Base-by-base conservation (phyloP, 2,329 filamentous ascomycete genomes). In the Ophiocordyceps camponoti-saundersi region DNA sequence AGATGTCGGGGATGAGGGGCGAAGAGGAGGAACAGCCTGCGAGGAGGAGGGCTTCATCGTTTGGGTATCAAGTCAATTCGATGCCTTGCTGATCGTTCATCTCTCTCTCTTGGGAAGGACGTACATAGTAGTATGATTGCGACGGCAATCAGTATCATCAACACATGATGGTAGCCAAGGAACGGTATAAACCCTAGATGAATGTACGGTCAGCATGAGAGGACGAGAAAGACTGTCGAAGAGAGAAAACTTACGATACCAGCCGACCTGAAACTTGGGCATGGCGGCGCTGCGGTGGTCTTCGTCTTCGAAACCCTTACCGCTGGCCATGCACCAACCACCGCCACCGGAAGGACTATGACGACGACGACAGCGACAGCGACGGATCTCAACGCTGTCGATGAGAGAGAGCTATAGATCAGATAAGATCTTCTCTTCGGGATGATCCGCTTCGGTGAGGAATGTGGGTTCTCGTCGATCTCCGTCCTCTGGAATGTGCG, bases 21-120 rank as follows among this genome's bases (percentile, higher is more conserved):
- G 90, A 95, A 40, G 90, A 95, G 11, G 90, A 96, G 5, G 92
- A 96, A 67, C 92, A 98, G 57, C 92, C 92, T 59, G 92, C 90
- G 55, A 98, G 72, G 57, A 98, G 70, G 53, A 98, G 77, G 56
- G 92, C 45, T 46, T 16, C 2, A 13, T 11, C 12, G 10, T 15
- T 6, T 3, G 18, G 40, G 40, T 42, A 6, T 8, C 6, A 15
- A 40, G 36, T 20, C 36, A 40, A 6, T 16, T 22, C n/a, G n/a
- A n/a, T n/a, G n/a, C n/a, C 13, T 43, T 29, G 15, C 10, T 43
- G 13, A 29, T 21, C 22, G 8, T 2, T 26, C 15, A 29, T 16
- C 3, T 26, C 29, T 22, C 21, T 26, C 21, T 22, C 23, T 13
- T 3, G 42, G 87, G 69, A 72, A 95, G 89, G 15, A 43, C 45